Conservation (phyloP, 2,329 filamentous ascomycete species). For the Fusarium beomiforme region DNA sequence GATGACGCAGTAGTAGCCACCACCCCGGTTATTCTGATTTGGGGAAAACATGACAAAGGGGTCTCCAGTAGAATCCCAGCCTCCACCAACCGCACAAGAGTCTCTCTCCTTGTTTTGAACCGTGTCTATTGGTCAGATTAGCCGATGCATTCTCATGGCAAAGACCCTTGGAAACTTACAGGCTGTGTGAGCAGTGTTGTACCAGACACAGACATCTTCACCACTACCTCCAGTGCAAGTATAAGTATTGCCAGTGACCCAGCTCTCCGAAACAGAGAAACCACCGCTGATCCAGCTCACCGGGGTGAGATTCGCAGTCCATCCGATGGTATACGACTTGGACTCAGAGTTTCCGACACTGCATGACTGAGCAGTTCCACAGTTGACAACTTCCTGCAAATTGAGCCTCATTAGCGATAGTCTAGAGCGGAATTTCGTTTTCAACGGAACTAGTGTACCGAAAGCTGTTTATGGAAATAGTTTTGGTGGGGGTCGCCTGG, state of each 20-base stretch:
- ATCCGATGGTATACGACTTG: background rate
- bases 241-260: background rate
- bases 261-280: background rate
- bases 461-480: slow-evolving; percentile 7
- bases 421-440: background rate
- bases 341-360: background rate
- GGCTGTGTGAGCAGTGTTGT: background rate
- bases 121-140: background rate
- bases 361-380: background rate
- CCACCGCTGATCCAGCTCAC: background rate
- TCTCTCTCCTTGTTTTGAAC: background rate
- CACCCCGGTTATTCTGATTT: background rate
- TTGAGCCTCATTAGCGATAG: background rate
- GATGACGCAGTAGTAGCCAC: slow-evolving; percentile 1
- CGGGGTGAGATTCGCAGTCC: background rate
- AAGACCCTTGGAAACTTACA: background rate
- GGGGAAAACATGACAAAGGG: background rate
- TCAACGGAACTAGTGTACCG: background rate
- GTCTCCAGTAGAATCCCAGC: background rate
- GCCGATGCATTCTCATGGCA: background rate
- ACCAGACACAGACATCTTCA: slow-evolving; percentile 1
- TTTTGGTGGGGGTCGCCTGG: background rate
- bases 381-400: background rate
- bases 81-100: background rate
- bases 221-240: background rate